Evolutionary conservation across 1,284 basidiomycete genomes (phyloP).

Genomic region (Athelia psychrophila): DNA sequence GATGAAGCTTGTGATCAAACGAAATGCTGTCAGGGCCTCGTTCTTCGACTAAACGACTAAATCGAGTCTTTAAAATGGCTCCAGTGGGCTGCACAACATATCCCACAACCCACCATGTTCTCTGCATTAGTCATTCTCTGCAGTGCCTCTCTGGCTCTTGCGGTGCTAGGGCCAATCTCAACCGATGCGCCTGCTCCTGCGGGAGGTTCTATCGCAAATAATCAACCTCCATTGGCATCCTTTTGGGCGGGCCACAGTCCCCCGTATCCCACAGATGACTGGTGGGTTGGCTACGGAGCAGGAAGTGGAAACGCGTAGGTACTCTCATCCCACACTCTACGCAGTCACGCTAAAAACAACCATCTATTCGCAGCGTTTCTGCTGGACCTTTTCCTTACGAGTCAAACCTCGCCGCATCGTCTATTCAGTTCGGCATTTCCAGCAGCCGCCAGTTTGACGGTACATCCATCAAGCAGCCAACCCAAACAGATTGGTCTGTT

Average conservation of each 20-base stretch:
- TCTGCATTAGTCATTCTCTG: not conserved
- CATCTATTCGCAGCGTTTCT: constrained; percentile 16
- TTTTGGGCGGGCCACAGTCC: constrained; percentile 30
- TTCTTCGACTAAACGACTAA: no score
- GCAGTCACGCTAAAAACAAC: not conserved
- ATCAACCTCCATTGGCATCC: constrained; percentile 24
- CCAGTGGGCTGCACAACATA: no score
- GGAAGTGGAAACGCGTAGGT: constrained; percentile 23
- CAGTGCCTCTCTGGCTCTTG: not conserved
- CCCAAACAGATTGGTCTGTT: constrained; percentile 28
- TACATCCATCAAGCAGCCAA: constrained; percentile 27
- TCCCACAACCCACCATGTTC: no score
- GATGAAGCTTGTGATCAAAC: no score
- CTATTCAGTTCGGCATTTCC: constrained; percentile 28
- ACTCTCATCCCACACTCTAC: not conserved
- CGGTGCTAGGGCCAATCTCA: constrained; percentile 27
- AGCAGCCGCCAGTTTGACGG: constrained; percentile 28
- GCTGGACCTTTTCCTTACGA: constrained; percentile 32
- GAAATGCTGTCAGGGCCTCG: no score
- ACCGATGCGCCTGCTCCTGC: constrained; percentile 24
- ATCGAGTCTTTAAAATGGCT: no score
- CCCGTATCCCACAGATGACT: constrained; percentile 31
- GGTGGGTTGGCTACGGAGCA: constrained; percentile 33
- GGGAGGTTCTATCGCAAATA: constrained; percentile 24
- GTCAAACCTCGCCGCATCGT: constrained; percentile 19